Conservation (phyloP, 2,329 filamentous ascomycete genomes). For the Bipolaris oryzae region DNA sequence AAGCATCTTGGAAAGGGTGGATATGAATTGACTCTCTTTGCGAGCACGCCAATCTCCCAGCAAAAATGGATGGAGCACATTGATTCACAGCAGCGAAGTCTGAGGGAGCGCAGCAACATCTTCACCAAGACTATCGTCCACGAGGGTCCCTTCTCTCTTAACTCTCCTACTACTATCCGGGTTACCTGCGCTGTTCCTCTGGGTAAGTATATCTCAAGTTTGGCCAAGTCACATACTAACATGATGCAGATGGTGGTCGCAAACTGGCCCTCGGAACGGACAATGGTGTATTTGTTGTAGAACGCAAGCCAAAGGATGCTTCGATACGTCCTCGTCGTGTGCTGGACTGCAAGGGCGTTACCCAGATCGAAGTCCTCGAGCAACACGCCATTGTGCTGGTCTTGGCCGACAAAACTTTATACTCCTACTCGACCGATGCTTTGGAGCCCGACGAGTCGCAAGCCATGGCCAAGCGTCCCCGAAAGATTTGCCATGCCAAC, state of each 20-base stretch:
- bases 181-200: conserved; percentile 96
- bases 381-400: conserved; percentile 92
- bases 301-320: conserved; percentile 85
- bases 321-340: conserved; percentile 76
- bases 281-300: conserved; percentile 88
- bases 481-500: conserved; percentile 97
- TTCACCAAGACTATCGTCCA: conserved; percentile 73
- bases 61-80: conserved; percentile 98
- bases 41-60: conserved; percentile 80
- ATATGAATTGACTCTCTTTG: conserved; percentile 89
- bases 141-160: conserved; percentile 83
- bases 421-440: conserved; percentile 86
- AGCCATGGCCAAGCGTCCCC: conserved; percentile 79
- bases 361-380: conserved; percentile 94
- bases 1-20: conserved; percentile 93
- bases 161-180: conserved; percentile 66
- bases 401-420: conserved; percentile 88
- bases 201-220: conserved; percentile 60
- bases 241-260: conserved; percentile 77
- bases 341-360: conserved; percentile 84
- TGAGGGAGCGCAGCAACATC: conserved; percentile 76
- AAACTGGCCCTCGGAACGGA: conserved; percentile 96
- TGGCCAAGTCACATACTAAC: conserved; percentile 22
- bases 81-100: conserved; percentile 83
- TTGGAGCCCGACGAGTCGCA: conserved; percentile 79